These are phyloP conservation scores for Trematosphaeria pertusa DNA, from an alignment of 2,329 filamentous ascomycete genomes.

Conservation along the genomic window DNA sequence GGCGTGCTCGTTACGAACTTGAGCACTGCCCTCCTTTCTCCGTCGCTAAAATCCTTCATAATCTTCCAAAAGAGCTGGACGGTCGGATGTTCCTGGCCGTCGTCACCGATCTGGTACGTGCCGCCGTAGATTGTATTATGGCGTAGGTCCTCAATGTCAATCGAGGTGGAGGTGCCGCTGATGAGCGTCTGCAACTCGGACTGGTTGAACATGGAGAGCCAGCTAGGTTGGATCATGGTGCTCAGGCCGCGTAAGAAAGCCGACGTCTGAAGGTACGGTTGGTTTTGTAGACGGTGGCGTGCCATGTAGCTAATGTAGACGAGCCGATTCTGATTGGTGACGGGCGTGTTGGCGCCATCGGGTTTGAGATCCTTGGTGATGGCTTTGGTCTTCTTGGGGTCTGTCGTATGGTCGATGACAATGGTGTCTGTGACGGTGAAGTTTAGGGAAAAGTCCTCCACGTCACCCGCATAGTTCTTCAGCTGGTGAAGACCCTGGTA, in stretches of 20 bases:
- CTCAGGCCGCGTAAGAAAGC: slow-evolving; percentile 88
- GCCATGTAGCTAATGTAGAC: slow-evolving; percentile 95
- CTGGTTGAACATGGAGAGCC: slow-evolving; percentile 99
- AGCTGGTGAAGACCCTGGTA: slow-evolving; percentile 84
- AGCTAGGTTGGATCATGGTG: slow-evolving; percentile 86
- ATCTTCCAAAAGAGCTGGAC: slow-evolving; percentile 91
- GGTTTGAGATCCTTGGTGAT: slow-evolving; percentile 78
- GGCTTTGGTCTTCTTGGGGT: slow-evolving; percentile 59
- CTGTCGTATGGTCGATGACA: slow-evolving; percentile 40
- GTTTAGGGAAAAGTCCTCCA: slow-evolving; percentile 80
- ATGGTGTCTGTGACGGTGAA: slow-evolving; percentile 85
- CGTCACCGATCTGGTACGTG: slow-evolving; percentile 87
- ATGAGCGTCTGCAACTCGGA: slow-evolving; percentile 92
- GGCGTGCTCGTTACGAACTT: slow-evolving; percentile 97
- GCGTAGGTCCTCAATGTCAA: slow-evolving; percentile 86
- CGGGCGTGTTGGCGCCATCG: slow-evolving; percentile 75
- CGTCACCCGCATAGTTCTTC: slow-evolving; percentile 84
- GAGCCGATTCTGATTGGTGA: slow-evolving; percentile 90
- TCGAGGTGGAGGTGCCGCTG: slow-evolving; percentile 82
- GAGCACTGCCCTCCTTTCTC: slow-evolving; percentile 81
- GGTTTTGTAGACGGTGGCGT: slow-evolving; percentile 81
- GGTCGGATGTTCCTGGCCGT: slow-evolving; percentile 83
- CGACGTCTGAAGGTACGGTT: slow-evolving; percentile 80
- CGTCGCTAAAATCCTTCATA: slow-evolving; percentile 76
- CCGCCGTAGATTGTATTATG: slow-evolving; percentile 87